Evolutionary conservation across 2,329 filamentous ascomycete genomes (phyloP).

Genomic region (Blumeriella jaapii): DNA sequence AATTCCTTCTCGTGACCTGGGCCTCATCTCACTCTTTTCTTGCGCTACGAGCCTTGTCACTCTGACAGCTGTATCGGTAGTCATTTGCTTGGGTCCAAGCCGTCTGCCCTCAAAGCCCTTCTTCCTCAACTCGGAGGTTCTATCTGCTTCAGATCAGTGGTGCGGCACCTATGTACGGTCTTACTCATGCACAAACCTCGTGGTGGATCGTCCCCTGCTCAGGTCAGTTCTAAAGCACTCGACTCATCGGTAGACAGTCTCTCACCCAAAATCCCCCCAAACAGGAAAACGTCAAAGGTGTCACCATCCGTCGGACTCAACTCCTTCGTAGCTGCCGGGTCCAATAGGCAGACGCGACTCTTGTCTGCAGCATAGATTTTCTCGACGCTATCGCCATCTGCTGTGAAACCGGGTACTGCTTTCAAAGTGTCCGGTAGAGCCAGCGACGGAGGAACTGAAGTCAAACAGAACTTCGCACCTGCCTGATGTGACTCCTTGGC

Average conservation of each 20-base stretch:
- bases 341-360: conserved; percentile 73
- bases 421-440: conserved; percentile 48
- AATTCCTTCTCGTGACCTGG: too few species aligned
- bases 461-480: conserved; percentile 64
- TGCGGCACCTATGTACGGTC: conserved; percentile 2
- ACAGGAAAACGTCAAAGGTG: conserved; percentile 80
- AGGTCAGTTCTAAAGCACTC: conserved; percentile 13
- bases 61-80: conserved; percentile 90
- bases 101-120: conserved; percentile 85
- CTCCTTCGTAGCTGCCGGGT: conserved; percentile 74
- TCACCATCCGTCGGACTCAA: conserved; percentile 73
- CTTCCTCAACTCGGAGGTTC: conserved; percentile 87
- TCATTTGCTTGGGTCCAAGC: conserved; percentile 92
- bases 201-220: conserved; percentile 78
- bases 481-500: conserved; percentile 63
- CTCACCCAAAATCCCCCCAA: conserved; percentile 87
- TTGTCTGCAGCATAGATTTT: conserved; percentile 64
- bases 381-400: conserved; percentile 71
- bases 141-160: conserved; percentile 44
- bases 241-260: not conserved
- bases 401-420: conserved; percentile 48
- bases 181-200: conserved; percentile 48
- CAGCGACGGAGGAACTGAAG: conserved; percentile 62
- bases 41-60: conserved; percentile 86
- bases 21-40: conserved; percentile 64